Conservation (phyloP, 148 eudicot species). For the Spergularia marina region DNA sequence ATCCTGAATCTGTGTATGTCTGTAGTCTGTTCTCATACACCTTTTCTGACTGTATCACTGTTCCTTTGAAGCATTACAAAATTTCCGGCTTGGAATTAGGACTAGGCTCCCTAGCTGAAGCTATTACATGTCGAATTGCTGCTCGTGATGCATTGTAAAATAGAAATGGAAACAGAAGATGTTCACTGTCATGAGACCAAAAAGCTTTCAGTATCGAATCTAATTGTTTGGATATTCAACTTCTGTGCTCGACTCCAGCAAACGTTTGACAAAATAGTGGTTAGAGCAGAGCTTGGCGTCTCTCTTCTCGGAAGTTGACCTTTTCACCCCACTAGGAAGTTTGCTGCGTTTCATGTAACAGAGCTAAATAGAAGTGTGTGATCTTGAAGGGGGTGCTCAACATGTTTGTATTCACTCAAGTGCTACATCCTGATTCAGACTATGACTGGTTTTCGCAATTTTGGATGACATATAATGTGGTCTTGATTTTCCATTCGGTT, state of each 20-base stretch:
- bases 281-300: not conserved
- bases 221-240: not conserved
- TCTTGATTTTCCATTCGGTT: too few species aligned
- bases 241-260: not conserved
- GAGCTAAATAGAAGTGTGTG: not conserved
- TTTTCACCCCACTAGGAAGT: not conserved
- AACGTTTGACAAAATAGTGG: not conserved
- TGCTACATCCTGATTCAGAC: too few species aligned
- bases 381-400: too few species aligned
- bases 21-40: not conserved
- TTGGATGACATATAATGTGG: too few species aligned
- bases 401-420: too few species aligned
- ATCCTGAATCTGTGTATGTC: not conserved
- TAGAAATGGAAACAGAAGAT: not conserved
- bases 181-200: not conserved
- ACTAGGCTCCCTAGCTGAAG: conserved; percentile 72
- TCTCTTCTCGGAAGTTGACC: not conserved
- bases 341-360: not conserved
- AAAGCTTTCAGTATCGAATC: not conserved
- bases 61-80: conserved; percentile 66
- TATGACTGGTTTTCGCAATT: too few species aligned
- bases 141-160: conserved; percentile 76
- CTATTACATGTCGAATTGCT: conserved; percentile 86
- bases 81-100: conserved; percentile 59
- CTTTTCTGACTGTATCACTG: not conserved